Evolutionary conservation across 257 asterid genomes (phyloP).

Genomic region (Paulownia fortunei): DNA sequence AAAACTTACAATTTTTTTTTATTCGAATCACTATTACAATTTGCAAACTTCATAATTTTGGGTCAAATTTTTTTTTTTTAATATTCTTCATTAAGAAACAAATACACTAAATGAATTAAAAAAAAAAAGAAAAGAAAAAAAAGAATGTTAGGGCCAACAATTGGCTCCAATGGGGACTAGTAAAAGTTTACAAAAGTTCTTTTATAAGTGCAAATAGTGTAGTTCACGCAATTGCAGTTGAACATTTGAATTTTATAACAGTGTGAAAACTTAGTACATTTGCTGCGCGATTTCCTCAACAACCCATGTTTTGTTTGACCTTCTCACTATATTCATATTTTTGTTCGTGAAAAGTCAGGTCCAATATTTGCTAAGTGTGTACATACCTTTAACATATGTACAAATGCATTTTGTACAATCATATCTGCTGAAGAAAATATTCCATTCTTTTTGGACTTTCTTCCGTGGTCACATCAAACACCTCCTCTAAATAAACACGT

Average conservation of each 20-base stretch:
- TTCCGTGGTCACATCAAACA: background rate
- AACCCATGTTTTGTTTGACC: background rate
- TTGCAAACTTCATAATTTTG: no score
- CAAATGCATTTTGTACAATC: background rate
- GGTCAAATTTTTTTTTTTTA: no score
- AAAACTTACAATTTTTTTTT: no score
- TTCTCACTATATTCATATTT: background rate
- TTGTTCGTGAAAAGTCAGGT: background rate
- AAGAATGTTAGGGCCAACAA: no score
- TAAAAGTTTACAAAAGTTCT: no score
- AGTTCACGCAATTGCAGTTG: background rate
- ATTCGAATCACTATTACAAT: no score
- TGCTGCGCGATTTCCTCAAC: background rate
- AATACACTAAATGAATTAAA: no score
- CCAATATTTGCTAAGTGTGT: background rate
- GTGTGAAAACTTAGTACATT: background rate
- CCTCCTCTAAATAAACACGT: background rate
- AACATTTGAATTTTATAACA: background rate
- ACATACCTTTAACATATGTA: background rate
- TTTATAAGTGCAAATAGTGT: background rate
- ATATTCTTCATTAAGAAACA: background rate
- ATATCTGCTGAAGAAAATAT: background rate
- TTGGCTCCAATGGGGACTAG: no score
- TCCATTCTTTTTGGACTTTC: background rate
- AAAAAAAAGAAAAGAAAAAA: no score